These are phyloP conservation scores for Venturia nashicola DNA, from an alignment of 2,329 filamentous ascomycete species.

Conservation along the genomic window DNA sequence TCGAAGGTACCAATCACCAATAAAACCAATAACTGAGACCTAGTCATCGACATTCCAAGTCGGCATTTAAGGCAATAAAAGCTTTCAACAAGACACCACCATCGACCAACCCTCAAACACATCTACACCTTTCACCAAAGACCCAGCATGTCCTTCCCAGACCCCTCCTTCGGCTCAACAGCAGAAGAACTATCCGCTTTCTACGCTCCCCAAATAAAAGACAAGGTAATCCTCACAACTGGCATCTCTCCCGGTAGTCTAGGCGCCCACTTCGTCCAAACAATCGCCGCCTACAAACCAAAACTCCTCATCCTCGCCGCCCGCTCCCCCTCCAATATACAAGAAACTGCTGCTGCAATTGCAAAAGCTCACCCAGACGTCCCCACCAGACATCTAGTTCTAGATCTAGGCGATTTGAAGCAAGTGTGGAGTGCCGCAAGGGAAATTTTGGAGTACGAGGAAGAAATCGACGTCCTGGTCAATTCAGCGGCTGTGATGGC, in stretches of 20 bases:
- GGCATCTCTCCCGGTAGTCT: conserved; percentile 27
- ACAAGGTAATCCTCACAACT: conserved; percentile 17
- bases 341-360: conserved; percentile 19
- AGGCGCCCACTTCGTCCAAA: conserved; percentile 23
- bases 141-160: neutral
- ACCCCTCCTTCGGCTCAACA: neutral
- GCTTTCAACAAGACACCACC: neutral
- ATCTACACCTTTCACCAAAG: neutral
- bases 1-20: neutral
- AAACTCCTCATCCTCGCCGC: conserved; percentile 15
- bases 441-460: conserved; percentile 11
- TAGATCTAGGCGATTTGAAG: conserved; percentile 17
- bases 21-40: neutral
- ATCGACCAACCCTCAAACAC: neutral
- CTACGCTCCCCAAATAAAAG: neutral
- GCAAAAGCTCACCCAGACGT: conserved; percentile 13
- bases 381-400: neutral
- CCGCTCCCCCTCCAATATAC: conserved; percentile 22
- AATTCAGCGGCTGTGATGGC: conserved; percentile 20
- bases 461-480: conserved; percentile 19
- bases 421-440: conserved; percentile 15
- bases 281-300: conserved; percentile 20
- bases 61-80: no score
- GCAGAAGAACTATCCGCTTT: neutral
- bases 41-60: no score